Evolutionary conservation across 2,329 filamentous ascomycete species (phyloP).

Genomic region (Keithomyces neogunnii): DNA sequence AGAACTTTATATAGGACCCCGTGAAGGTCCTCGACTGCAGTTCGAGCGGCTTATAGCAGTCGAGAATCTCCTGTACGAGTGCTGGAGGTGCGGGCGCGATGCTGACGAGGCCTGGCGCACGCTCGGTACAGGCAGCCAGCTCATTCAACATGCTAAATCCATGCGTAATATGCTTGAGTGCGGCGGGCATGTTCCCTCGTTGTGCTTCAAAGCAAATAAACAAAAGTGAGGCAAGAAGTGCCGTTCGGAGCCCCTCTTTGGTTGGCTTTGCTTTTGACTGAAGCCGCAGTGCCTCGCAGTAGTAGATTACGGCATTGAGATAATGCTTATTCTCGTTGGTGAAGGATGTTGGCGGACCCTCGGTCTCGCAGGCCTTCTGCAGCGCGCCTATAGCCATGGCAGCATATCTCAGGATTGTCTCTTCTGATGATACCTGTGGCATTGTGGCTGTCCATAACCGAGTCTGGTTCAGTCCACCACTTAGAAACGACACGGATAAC

Average conservation of each 20-base stretch:
- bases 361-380: slow-evolving; percentile 22
- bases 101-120: slow-evolving; percentile 26
- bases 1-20: slow-evolving; percentile 27
- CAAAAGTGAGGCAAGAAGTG: slow-evolving; percentile 28
- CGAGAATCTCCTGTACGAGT: slow-evolving; percentile 28
- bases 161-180: slow-evolving; percentile 31
- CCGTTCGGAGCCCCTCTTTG: slow-evolving; percentile 28
- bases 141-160: slow-evolving; percentile 33
- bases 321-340: slow-evolving; percentile 26
- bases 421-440: slow-evolving; percentile 29
- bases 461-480: slow-evolving; percentile 24
- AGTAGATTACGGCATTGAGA: slow-evolving; percentile 30
- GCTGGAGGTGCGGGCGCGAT: slow-evolving; percentile 28
- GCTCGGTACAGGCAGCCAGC: slow-evolving; percentile 25
- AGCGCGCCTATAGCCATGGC: slow-evolving; percentile 33
- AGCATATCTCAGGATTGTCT: slow-evolving; percentile 27
- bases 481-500: slow-evolving; percentile 26
- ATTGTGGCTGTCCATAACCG: slow-evolving; percentile 31
- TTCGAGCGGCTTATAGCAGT: slow-evolving; percentile 30
- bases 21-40: slow-evolving; percentile 30
- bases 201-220: slow-evolving; percentile 34
- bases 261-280: slow-evolving; percentile 28
- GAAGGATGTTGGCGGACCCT: slow-evolving; percentile 12
- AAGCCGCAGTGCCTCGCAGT: slow-evolving; percentile 31
- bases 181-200: slow-evolving; percentile 29